These are phyloP conservation scores for Neocallimastix lanati DNA, from an alignment of 192 early-diverging fungal genomes.

Conservation along the genomic window DNA sequence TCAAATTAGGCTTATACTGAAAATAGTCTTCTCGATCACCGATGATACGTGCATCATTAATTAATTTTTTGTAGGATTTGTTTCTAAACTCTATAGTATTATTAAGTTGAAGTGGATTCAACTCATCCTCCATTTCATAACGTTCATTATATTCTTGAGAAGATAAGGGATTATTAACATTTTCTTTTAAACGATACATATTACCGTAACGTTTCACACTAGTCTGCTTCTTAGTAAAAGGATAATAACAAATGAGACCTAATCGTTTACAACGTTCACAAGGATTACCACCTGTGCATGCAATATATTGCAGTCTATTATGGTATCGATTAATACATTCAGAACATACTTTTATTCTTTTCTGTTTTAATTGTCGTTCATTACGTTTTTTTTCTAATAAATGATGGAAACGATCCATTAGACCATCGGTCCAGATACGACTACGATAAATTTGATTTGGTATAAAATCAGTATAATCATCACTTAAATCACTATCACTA, in stretches of 20 bases:
- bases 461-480: not conserved
- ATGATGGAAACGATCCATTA: not conserved
- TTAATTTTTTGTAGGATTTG: not conserved
- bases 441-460: not conserved
- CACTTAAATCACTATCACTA: no score
- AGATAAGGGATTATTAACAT: not conserved
- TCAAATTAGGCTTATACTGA: not conserved
- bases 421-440: not conserved
- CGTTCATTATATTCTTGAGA: not conserved
- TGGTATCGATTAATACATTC: not conserved
- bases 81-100: not conserved
- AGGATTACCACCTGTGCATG: not conserved
- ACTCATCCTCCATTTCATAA: not conserved
- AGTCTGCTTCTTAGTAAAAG: not conserved
- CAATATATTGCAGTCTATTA: not conserved
- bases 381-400: not conserved
- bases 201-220: not conserved
- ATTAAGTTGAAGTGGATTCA: not conserved
- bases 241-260: not conserved
- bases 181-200: not conserved
- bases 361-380: not conserved
- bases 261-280: not conserved
- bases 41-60: not conserved
- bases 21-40: not conserved
- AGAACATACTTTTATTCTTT: not conserved